phyloP scores from a whole-genome alignment of 2,329 filamentous ascomycete species.

The Acephala macrosclerotiorum region DNA sequence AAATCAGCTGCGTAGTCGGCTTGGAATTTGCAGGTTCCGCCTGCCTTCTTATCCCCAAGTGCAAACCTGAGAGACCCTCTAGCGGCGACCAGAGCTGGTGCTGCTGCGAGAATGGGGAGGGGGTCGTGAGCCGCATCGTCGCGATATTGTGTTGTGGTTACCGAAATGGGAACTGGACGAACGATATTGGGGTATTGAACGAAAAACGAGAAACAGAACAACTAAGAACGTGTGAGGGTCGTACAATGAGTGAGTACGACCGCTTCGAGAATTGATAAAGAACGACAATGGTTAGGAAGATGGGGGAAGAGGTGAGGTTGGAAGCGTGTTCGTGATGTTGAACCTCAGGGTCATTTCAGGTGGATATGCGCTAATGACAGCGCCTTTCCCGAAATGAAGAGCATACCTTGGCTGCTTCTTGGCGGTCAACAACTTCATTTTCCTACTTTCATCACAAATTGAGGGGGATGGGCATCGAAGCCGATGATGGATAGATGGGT shows the following conservation, averaged over 20 bases:
- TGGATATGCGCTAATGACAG: constrained; percentile 14
- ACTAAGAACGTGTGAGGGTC: constrained; percentile 19
- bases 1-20: constrained; percentile 72
- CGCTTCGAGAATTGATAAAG: constrained; percentile 13
- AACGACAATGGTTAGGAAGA: constrained; percentile 12
- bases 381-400: constrained; percentile 14
- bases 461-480: background rate
- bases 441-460: background rate
- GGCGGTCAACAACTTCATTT: background rate
- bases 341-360: constrained; percentile 11
- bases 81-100: constrained; percentile 57
- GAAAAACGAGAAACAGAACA: constrained; percentile 5
- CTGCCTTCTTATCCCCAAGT: constrained; percentile 68
- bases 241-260: constrained; percentile 33
- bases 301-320: constrained; percentile 11
- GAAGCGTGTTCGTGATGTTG: constrained; percentile 1
- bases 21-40: constrained; percentile 67
- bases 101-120: constrained; percentile 40
- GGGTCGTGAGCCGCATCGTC: constrained; percentile 26
- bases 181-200: constrained; percentile 21
- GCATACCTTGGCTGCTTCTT: constrained; percentile 13
- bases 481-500: no score
- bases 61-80: constrained; percentile 69
- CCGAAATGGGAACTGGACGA: background rate
- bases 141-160: constrained; percentile 14